Base-by-base conservation (phyloP, 2,329 filamentous ascomycete genomes). In the Fusarium dimerum region DNA sequence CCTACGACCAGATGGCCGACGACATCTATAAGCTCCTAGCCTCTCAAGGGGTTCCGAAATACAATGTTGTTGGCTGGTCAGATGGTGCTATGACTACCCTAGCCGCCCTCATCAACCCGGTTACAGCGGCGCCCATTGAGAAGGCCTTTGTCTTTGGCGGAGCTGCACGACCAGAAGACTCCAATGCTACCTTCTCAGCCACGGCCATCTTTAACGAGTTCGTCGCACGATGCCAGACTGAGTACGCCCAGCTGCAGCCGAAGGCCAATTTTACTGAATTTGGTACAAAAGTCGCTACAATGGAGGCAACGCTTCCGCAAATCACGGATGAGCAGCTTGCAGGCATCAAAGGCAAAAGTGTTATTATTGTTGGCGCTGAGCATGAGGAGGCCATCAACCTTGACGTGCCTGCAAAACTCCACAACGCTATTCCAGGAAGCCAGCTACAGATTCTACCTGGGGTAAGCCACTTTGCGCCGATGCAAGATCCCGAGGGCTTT, bases 391-490 rank as follows among this genome's bases (percentile, higher is more conserved):
- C 73, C 2, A 67, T 76, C n/a, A 73, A 73, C 43, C 53, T 64
- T 20, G 66, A 66, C 40, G 72, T 74, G 1, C 69, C 72, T 1
- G 56, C 50, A 3, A 66, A 67, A 54, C 55, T 76, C 48, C 62
- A 71, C 49, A 56, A 54, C 11, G 66, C 70, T 32, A 74, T 76
- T 44, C 56, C 61, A n/a, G 69, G 69, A 3, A 76, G 74, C 51
- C 61, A 63, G 47, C 49, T 72, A 42, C 59, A 66, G 38, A 72
- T 69, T 8, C 55, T 76, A 53, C 65, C 52, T 2, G 67, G 65
- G 2, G 73, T 76, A 6, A 76, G 73, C 53, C 74, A 76, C 53
- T 76, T 76, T 57, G 73, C 73, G 36, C 74, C 74, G 2, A 34
- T 75, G 15, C 74, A 76, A 56, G 68, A 76, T 56, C 71, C 74